Conservation (phyloP, 164 flowering plant genomes). For the Vitis rotundifolia region DNA sequence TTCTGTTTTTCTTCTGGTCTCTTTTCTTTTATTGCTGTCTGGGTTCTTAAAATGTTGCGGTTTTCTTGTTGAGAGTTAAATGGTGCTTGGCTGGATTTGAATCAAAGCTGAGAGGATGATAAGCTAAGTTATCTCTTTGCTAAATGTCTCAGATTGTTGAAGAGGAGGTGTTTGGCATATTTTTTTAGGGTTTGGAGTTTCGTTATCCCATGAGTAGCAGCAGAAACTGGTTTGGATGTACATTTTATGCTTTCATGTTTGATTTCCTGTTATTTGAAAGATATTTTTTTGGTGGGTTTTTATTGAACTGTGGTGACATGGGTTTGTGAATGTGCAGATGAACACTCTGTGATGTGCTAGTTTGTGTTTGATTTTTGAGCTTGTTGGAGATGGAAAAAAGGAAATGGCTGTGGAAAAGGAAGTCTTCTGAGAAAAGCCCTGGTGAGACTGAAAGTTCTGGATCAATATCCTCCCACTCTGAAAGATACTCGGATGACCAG, state of each 20-base stretch:
- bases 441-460: slow-evolving; percentile 41
- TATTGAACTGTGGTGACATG: neutral
- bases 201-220: neutral
- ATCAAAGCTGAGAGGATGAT: slow-evolving; percentile 44
- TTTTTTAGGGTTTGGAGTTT: slow-evolving; percentile 9
- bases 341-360: slow-evolving; percentile 15
- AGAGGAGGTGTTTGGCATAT: neutral
- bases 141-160: slow-evolving; percentile 6
- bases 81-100: slow-evolving; percentile 41
- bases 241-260: neutral
- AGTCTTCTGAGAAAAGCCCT: slow-evolving; percentile 31
- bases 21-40: neutral
- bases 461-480: slow-evolving; percentile 41
- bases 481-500: slow-evolving; percentile 38
- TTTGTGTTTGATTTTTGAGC: slow-evolving; percentile 1
- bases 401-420: slow-evolving; percentile 39
- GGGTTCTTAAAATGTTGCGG: slow-evolving; percentile 3
- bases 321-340: slow-evolving; percentile 27
- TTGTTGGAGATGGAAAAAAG: slow-evolving; percentile 24
- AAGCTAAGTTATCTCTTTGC: slow-evolving; percentile 22
- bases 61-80: slow-evolving; percentile 27
- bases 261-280: neutral
- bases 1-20: neutral
- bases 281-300: neutral
- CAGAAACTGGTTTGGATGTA: neutral